These are phyloP conservation scores for Botrytis tulipae DNA, from an alignment of 2,329 filamentous ascomycete species.

Conservation along the genomic window DNA sequence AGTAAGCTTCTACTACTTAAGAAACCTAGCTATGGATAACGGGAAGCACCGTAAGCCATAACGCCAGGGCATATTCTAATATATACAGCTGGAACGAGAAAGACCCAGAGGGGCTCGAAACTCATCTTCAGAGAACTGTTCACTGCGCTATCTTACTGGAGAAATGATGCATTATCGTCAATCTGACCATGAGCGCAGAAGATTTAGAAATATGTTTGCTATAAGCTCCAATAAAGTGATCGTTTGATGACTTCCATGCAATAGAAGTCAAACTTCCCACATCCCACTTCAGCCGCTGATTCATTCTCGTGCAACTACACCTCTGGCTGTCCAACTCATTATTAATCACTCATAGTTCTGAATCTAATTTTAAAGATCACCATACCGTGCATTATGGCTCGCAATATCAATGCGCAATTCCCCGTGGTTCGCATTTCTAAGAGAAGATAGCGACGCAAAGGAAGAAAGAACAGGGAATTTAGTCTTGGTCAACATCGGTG, in stretches of 20 bases:
- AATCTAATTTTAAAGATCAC: background rate
- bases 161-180: background rate
- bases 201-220: background rate
- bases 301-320: background rate
- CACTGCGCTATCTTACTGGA: background rate
- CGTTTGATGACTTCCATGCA: fast-evolving
- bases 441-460: no score
- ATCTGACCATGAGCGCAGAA: background rate
- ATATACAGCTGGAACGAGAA: background rate
- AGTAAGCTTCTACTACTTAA: no score
- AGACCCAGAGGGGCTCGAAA: no score
- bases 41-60: no score
- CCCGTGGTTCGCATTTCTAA: background rate
- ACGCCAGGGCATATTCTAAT: no score
- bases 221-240: background rate
- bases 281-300: background rate
- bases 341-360: background rate
- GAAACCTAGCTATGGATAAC: no score
- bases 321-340: background rate
- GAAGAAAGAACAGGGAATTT: no score
- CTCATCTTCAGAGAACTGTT: background rate
- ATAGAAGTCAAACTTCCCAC: background rate
- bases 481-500: background rate
- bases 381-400: background rate
- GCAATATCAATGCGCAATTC: no score